These are phyloP conservation scores for Xylaria cubensis DNA, from an alignment of 495 filamentous ascomycete species.

Conservation along the genomic window DNA sequence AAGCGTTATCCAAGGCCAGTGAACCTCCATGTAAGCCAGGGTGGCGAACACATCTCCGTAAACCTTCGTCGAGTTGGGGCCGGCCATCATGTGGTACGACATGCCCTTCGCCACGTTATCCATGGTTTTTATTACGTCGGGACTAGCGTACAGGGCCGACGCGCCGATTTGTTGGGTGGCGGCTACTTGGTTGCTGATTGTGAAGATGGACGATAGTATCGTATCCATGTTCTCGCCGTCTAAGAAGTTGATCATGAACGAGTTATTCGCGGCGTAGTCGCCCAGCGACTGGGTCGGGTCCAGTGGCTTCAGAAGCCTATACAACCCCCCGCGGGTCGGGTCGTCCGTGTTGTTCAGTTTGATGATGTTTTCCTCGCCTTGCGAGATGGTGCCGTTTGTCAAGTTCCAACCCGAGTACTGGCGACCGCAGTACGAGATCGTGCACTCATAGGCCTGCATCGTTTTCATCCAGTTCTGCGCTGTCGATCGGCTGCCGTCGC, in stretches of 20 bases:
- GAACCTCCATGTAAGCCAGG: background rate
- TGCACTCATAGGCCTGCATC: slow-evolving; percentile 16
- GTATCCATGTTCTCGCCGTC: slow-evolving; percentile 15
- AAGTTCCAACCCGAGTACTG: slow-evolving; percentile 11
- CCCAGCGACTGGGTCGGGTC: background rate
- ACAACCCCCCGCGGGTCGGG: background rate
- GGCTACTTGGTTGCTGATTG: background rate
- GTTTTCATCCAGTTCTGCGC: background rate
- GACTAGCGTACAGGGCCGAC: background rate
- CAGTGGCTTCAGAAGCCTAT: background rate
- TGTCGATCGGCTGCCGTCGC: background rate
- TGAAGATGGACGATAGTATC: background rate
- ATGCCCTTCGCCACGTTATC: slow-evolving; percentile 14
- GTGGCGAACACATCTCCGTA: background rate
- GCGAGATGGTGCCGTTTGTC: slow-evolving; percentile 9
- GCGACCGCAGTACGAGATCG: slow-evolving; percentile 10
- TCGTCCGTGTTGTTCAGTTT: slow-evolving; percentile 18
- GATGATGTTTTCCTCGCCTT: slow-evolving; percentile 6
- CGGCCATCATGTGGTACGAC: slow-evolving; percentile 19
- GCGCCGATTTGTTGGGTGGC: slow-evolving; percentile 11
- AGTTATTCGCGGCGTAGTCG: background rate
- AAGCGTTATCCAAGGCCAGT: slow-evolving; percentile 17
- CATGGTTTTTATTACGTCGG: background rate
- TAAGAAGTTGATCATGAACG: slow-evolving; percentile 9
- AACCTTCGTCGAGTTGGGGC: slow-evolving; percentile 9